Base-by-base conservation (phyloP, 306 rosid species). In the Sindora glabra region DNA sequence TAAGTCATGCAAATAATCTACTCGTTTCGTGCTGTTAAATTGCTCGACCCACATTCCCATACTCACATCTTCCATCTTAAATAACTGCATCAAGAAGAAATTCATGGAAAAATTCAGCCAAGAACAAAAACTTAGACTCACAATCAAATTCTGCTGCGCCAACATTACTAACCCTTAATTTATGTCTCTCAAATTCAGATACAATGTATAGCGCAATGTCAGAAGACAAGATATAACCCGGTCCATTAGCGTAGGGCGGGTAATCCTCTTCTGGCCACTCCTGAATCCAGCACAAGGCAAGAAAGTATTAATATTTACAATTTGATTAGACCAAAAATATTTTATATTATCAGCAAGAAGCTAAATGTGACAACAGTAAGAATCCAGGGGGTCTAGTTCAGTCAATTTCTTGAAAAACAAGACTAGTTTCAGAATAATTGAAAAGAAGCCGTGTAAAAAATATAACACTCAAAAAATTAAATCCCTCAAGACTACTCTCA, bases 241-340 rank as follows among this genome's bases (percentile, higher is more conserved):
- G 97, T 27, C 97, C 97, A 67, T 89, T 89, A 59, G 97, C 97
- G 61, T 89, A 89, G 29, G 97, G 95, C 24, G 97, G 97, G 32
- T 89, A 89, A 32, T 63, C 82, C 77, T 75, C 92, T 81, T 83
- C 89, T 37, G 86, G 87, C 97, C 97, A 89, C 76, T 89, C 97
- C 97, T 89, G 84, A 68, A 73, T 77, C 26, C 62, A 49, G 19
- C 79, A 65, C 10, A 50, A 55, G 15, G 16, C 34, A 62, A 56
- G 37, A 48, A 19, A 65, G 15, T 34, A 67, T 64, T 40, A 71
- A 32, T 19, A 71, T 26, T 32, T 5, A n/a, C n/a, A n/a, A n/a
- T n/a, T n/a, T n/a, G n/a, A n/a, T n/a, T n/a, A n/a, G n/a, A n/a
- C n/a, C n/a, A n/a, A 25, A n/a, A 33, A 41, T 57, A 39, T 14